Conservation (phyloP, 352 stramenopile genomes). For the Phytophthora boehmeriae region DNA sequence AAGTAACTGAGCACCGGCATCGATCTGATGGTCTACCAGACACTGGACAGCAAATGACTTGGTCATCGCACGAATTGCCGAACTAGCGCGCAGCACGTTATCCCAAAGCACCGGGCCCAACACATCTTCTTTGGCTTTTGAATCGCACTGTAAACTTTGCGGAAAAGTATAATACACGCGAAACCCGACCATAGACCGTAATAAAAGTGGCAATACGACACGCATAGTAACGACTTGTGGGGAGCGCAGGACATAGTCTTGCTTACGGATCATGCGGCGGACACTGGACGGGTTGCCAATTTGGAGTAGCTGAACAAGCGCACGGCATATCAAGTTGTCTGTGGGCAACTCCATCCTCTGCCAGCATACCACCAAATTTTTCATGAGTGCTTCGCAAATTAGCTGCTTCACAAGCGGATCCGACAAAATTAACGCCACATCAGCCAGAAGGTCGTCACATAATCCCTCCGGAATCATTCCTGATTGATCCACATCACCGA, state of each 20-base stretch:
- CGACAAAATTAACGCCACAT: constrained; percentile 77
- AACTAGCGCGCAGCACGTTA: constrained; percentile 72
- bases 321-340: constrained; percentile 77
- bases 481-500: constrained; percentile 73
- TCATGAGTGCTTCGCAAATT: constrained; percentile 77
- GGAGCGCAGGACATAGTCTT: constrained; percentile 79
- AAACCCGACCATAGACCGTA: constrained; percentile 64
- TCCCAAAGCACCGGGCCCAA: constrained; percentile 62
- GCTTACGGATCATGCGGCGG: constrained; percentile 84
- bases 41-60: constrained; percentile 77
- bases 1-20: constrained; percentile 57
- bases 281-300: constrained; percentile 81
- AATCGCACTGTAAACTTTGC: constrained; percentile 37
- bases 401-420: constrained; percentile 83
- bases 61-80: constrained; percentile 66
- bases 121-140: constrained; percentile 55
- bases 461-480: constrained; percentile 86
- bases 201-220: constrained; percentile 71
- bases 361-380: constrained; percentile 64
- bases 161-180: constrained; percentile 54
- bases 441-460: constrained; percentile 76
- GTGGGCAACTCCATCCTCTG: constrained; percentile 77
- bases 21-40: constrained; percentile 63
- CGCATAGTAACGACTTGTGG: constrained; percentile 85
- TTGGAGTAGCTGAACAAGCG: constrained; percentile 85